These are phyloP conservation scores for Volvox africanus DNA, from an alignment of 139 green algal genomes.

Conservation along the genomic window DNA sequence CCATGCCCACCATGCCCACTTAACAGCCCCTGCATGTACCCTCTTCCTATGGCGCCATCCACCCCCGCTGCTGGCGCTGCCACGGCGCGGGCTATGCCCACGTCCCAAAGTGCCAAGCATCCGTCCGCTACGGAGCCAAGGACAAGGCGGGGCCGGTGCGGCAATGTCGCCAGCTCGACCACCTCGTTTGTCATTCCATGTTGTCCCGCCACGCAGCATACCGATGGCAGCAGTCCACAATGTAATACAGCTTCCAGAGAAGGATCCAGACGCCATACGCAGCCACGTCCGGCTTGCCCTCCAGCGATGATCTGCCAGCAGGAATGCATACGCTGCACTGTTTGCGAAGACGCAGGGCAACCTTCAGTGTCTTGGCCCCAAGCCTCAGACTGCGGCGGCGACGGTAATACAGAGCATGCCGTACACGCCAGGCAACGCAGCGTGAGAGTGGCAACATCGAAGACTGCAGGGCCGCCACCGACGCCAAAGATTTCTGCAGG, in stretches of 20 bases:
- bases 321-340: background rate
- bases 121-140: conserved; percentile 27
- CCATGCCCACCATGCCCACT: too few species aligned
- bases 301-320: conserved; percentile 40
- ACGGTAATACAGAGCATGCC: background rate
- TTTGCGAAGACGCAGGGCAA: background rate
- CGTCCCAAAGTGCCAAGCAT: conserved; percentile 36
- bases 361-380: background rate
- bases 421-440: background rate
- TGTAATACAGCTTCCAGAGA: background rate
- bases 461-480: background rate
- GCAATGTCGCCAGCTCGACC: background rate
- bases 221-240: background rate
- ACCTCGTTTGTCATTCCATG: background rate
- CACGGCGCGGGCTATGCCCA: background rate
- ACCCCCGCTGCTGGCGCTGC: background rate
- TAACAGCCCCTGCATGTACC: too few species aligned
- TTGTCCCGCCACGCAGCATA: background rate
- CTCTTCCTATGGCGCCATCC: too few species aligned
- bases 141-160: background rate
- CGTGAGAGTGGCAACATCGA: too few species aligned
- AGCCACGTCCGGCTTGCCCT: background rate
- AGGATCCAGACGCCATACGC: conserved; percentile 27
- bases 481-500: background rate
- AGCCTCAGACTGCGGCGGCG: background rate